These are phyloP conservation scores for Myxozyma neotropica DNA, from an alignment of 805 yeast genomes.

Conservation along the genomic window DNA sequence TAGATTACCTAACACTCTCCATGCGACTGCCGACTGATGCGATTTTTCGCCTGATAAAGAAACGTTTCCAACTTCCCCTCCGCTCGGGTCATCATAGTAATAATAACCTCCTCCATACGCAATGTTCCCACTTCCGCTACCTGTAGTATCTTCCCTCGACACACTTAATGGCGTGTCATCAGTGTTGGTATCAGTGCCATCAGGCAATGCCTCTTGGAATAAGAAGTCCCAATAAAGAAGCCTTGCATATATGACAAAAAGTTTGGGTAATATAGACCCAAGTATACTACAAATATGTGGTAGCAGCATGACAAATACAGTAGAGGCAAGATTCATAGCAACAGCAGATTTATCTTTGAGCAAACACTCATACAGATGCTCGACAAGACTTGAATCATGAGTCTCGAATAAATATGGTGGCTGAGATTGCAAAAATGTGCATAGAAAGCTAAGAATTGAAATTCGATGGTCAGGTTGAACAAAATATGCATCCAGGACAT, in stretches of 20 bases:
- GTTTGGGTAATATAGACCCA: conserved; percentile 44
- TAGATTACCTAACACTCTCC: conserved; percentile 3
- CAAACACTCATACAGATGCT: conserved; percentile 46
- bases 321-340: conserved; percentile 45
- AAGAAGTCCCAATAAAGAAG: conserved; percentile 46
- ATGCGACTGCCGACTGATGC: neutral
- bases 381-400: conserved; percentile 45
- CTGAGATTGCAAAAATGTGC: conserved; percentile 43
- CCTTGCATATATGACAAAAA: conserved; percentile 52
- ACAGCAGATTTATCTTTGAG: conserved; percentile 49
- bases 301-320: conserved; percentile 48
- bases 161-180: neutral
- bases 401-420: conserved; percentile 43
- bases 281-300: conserved; percentile 51
- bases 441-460: conserved; percentile 40
- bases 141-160: neutral
- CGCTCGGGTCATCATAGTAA: conserved; percentile 19
- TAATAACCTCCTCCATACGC: conserved; percentile 24
- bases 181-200: neutral
- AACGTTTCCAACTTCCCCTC: neutral
- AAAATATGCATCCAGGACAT: conserved; percentile 46
- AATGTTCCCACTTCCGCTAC: conserved; percentile 9
- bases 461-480: conserved; percentile 44
- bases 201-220: conserved; percentile 7
- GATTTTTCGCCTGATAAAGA: neutral